Base-by-base conservation (phyloP, 2,329 filamentous ascomycete species). In the Dactylella cylindrospora region DNA sequence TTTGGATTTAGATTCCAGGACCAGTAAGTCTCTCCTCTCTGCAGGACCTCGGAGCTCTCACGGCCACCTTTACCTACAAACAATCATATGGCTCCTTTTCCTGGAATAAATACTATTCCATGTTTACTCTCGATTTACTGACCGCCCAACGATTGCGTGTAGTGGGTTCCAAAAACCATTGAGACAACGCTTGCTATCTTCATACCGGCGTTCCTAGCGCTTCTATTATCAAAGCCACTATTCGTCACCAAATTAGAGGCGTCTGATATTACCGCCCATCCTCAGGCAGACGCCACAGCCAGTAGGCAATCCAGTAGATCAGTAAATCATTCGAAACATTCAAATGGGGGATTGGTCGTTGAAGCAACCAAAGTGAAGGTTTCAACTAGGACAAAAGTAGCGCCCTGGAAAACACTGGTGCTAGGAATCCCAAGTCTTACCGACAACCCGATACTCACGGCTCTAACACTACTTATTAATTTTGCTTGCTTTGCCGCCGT, bases 371-470 rank as follows among this genome's bases (percentile, higher is more conserved):
- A 83, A 62, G 76, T 75, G 4, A 70, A 72, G 3, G 41, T 74
- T 55, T 45, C 64, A 19, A 49, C 38, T 66, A 70, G 51, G 47
- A 67, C 40, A 66, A 74, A 68, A 9, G 72, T 80, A 2, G 77
- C 77, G 17, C 74, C 80, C 1, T 74, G 85, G 66, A 79, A 78
- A 66, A 86, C 88, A 2, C 75, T 97, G 5, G 74, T 94, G 19
- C 82, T 82, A 2, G 93, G 93, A 2, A 75, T 85, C 0, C 91
- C 93, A 1, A 89, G 83, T 67, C 80, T 85, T 5, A 79, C 77
- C n/a, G 88, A 83, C 45, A 75, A 80, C 23, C 57, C 49, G 9
- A 68, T 84, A 17, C 78, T 84, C 67, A 91, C 87, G 15, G 73
- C 81, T 39, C 67, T 83, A 20, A 88, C 86, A 0, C 81, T 90